Evolutionary conservation across 2,329 filamentous ascomycete genomes (phyloP).

Genomic region (Thermoascus crustaceus): DNA sequence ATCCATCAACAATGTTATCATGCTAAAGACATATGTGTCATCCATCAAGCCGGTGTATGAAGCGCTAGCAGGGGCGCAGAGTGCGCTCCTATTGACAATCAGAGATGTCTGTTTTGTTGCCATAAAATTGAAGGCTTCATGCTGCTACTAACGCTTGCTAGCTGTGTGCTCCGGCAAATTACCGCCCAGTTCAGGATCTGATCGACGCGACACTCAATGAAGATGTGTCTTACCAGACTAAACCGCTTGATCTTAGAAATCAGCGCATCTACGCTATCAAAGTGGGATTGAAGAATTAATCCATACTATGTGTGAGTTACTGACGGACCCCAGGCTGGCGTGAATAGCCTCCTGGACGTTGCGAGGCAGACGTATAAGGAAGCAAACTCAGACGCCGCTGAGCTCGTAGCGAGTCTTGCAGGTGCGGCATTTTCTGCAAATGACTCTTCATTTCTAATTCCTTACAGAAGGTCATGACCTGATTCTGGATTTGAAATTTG

Average conservation of each 20-base stretch:
- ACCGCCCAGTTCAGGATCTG: slow-evolving; percentile 52
- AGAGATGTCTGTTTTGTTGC: slow-evolving; percentile 42
- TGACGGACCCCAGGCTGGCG: slow-evolving; percentile 52
- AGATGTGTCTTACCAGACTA: slow-evolving; percentile 68
- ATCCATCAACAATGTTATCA: slow-evolving; percentile 76
- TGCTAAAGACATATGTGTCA: slow-evolving; percentile 72
- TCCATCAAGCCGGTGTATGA: slow-evolving; percentile 60
- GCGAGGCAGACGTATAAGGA: slow-evolving; percentile 86
- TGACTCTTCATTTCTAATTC: slow-evolving; percentile 12
- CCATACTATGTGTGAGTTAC: background rate
- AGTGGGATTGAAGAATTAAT: slow-evolving; percentile 1
- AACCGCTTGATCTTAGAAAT: slow-evolving; percentile 77
- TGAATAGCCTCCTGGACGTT: slow-evolving; percentile 80
- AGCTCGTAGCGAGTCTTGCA: slow-evolving; percentile 60
- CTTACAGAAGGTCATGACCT: slow-evolving; percentile 50
- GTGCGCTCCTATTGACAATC: slow-evolving; percentile 58
- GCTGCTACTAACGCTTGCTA: slow-evolving; percentile 17
- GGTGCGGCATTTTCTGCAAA: slow-evolving; percentile 36
- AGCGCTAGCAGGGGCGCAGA: slow-evolving; percentile 57
- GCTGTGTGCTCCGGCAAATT: slow-evolving; percentile 58
- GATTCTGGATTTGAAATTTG: slow-evolving; percentile 62
- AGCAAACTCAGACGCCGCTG: slow-evolving; percentile 66
- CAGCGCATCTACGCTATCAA: slow-evolving; percentile 87
- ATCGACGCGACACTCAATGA: slow-evolving; percentile 69
- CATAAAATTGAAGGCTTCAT: background rate